Evolutionary conservation across 2,329 filamentous ascomycete species (phyloP), one percentile per base, ranked within the genome.

Genomic region (Phialemoniopsis sp.): DNA sequence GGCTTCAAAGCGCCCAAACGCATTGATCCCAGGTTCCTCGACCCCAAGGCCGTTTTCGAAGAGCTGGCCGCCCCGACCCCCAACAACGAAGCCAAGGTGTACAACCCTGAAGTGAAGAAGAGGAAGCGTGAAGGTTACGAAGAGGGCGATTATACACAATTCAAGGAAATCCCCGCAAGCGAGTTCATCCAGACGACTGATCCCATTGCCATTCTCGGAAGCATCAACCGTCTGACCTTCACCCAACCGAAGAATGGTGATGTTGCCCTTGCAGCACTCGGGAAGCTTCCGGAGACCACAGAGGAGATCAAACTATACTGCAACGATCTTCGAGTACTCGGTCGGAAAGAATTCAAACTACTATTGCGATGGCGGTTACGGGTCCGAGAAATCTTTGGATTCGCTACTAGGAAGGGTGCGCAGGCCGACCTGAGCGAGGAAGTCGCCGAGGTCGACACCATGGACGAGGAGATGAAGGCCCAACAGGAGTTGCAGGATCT

Each of bases 31-130:
- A 87, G 87, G 50, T 94, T 98, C 59, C 72, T 98, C 38, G 93
- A 98, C 55, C 81, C 93, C 6, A 81, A 81, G 48, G 80, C 86
- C 41, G 93, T 97, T 21, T 98, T 98, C 56, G 90, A 90, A 26
- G 93, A 98, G 61, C 70, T 96, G n/a, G 72, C 85, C 26, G 87
- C 86, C 41, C 80, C 87, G 2, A 85, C 84, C 0, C 89, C 89
- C 2, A 98, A 97, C 63, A 94, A 97, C 51, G 93, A 98, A 61
- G 93, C 93, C 30, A 95, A 95, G 61, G 93, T 98, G 3, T 98
- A 91, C 72, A 96, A 98, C 49, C 93, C 93, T 0, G 93, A 98
- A 59, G 74, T 88, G 57, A 98, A 97, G 76, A 98, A 96, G 79
- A 75, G 93, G 42, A 97, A 96, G 78, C 77, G 93, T 71, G 91